Evolutionary conservation across 805 yeast genomes (phyloP), one percentile per base, ranked within the genome.

Genomic region (Torulaspora quercuum): DNA sequence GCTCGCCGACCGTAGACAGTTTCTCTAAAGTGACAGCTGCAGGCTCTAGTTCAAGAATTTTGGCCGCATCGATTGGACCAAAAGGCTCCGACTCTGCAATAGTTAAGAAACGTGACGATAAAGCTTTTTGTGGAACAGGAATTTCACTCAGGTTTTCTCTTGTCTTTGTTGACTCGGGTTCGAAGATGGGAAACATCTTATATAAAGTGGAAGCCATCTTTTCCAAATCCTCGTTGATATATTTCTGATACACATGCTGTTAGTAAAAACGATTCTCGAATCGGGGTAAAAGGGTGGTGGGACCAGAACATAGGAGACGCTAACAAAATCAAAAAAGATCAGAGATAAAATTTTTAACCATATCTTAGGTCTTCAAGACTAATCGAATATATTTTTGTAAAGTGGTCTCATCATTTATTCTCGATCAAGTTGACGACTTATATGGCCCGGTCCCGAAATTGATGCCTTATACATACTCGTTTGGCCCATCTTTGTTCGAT

Each of bases 21-120:
- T 76, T 77, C 50, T 79, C 76, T 50, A 89, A 70, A 3, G 92
- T 83, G 23, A 71, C 77, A 31, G 78, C 75, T 18, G 97, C 97
- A n/a, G 95, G 95, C 59, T 85, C 89, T 46, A 90, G 70, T 27
- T 74, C 88, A 46, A 86, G 76, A 25, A 82, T 75, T 39, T 78
- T 69, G 33, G 98, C 96, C 9, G 98, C 97, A 57, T 92, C 97
- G 5, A 88, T 73, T 4, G 97, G 95, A 5, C 96, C 96, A 59
- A 90, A 89, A 7, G 95, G 95, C 66, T 88, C 95, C 17, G 88
- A 80, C 65, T 90, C 98, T 7, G 95, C 90, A 59, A 90, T 80
- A 8, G 95, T 82, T 57, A 86, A 64, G 68, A 89, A 89, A 47
- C 90, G 72, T 46, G 94, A 86, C 46, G 78, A 78, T 45, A 81